Evolutionary conservation across 257 asterid genomes (phyloP).

Genomic region (Fraxinus pennsylvanica): DNA sequence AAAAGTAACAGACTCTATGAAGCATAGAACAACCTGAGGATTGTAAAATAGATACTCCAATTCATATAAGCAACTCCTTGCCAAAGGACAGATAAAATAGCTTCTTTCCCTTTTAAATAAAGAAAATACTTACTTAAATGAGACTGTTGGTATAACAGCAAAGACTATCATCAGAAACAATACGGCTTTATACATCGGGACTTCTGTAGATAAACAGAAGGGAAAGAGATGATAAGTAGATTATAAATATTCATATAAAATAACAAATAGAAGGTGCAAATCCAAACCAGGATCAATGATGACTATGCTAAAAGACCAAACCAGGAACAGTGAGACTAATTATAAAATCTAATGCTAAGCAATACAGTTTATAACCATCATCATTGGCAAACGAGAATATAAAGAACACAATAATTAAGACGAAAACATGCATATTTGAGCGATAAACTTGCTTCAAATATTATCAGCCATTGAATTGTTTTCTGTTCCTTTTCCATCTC

Average conservation of each 20-base stretch:
- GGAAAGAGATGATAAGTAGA: slow-evolving; percentile 11
- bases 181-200: slow-evolving; percentile 59
- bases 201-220: slow-evolving; percentile 47
- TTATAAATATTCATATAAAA: slow-evolving; percentile 12
- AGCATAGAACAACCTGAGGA: slow-evolving; percentile 11
- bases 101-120: slow-evolving; percentile 5
- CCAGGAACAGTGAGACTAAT: slow-evolving; percentile 6
- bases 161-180: slow-evolving; percentile 66
- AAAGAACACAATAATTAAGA: slow-evolving; percentile 8
- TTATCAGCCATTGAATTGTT: slow-evolving; percentile 7
- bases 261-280: slow-evolving; percentile 20
- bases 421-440: slow-evolving; percentile 20
- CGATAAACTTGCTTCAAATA: slow-evolving; percentile 3
- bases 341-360: neutral
- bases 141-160: slow-evolving; percentile 83
- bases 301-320: slow-evolving; percentile 14
- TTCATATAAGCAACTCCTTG: neutral
- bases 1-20: slow-evolving; percentile 13
- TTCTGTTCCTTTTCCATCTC: slow-evolving; percentile 1
- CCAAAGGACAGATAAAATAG: slow-evolving; percentile 12
- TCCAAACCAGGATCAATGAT: slow-evolving; percentile 2
- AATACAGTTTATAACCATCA: neutral
- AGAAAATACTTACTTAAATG: slow-evolving; percentile 66
- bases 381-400: slow-evolving; percentile 9
- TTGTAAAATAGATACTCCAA: neutral